Base-by-base conservation (phyloP, 2,329 filamentous ascomycete genomes). In the Akanthomyces lecanii region DNA sequence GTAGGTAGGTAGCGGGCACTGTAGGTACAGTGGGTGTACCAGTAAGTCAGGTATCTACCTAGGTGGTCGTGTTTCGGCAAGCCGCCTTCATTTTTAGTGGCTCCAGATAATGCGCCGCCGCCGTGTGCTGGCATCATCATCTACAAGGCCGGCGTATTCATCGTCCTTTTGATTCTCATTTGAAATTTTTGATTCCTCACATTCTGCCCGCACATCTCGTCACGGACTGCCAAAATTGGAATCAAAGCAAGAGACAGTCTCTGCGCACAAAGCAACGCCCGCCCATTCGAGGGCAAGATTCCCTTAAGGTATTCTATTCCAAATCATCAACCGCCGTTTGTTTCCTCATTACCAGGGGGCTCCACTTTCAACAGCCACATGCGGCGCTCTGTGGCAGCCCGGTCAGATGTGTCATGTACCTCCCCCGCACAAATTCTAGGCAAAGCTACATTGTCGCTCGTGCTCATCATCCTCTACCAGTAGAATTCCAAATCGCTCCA, bases 291-390 rank as follows among this genome's bases (percentile, higher is more conserved):
- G 8, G 6, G 36, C 36, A 10, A 38, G 5, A 40, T 30, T 30
- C 28, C 4, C 25, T 28, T 14, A 2, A 30, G 33, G 21, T 21
- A 21, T 21, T 7, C 7, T 48, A 58, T 58, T 58, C 55, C 55
- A 58, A 58, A 58, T 58, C 42, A 58, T 28, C 42, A 5, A 56
- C 40, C 18, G 14, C 40, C 12, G 23, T 45, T 57, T 47, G 54
- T 47, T 57, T 47, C 40, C 54, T 57, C 53, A 30, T 47, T 36
- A 45, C 28, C 8, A 12, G 8, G 14, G 12, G 44, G 44, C 55
- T 58, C 55, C 55, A 58, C 55, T 47, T 11, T 47, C n/a, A 33
- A 33, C 52, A 54, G 55, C 55, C 55, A 58, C 55, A 36, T 58
- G 55, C 30, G 55, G 55, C 55, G 21, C 21, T 40, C 16, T 28